These are phyloP conservation scores for Solanum appendiculatum DNA, from an alignment of 257 asterid genomes.

Conservation along the genomic window DNA sequence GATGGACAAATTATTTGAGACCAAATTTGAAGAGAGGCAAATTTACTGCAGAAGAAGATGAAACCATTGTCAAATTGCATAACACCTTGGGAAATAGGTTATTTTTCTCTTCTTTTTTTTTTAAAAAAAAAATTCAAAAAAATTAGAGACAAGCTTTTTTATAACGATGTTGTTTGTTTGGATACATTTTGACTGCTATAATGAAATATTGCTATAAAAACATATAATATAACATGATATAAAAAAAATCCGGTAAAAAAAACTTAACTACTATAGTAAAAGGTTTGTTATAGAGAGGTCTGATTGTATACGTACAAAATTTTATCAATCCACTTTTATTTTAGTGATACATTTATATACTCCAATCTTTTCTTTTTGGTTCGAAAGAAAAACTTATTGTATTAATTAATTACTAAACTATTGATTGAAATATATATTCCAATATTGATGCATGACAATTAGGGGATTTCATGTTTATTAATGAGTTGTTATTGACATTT, in stretches of 20 bases:
- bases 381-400: not conserved
- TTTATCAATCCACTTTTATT: not conserved
- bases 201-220: not conserved
- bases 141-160: not conserved
- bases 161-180: not conserved
- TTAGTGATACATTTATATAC: too few species aligned
- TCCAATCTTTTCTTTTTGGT: not conserved
- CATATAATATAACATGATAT: not conserved
- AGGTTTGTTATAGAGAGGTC: not conserved
- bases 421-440: not conserved
- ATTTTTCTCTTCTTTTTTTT: too few species aligned
- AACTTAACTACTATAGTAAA: not conserved
- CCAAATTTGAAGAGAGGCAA: conserved; percentile 57
- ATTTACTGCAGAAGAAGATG: conserved; percentile 42
- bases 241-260: not conserved
- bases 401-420: not conserved
- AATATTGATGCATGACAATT: not conserved
- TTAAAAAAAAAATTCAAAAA: not conserved
- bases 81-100: conserved; percentile 61
- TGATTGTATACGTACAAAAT: not conserved
- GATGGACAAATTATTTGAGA: conserved; percentile 64
- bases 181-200: not conserved
- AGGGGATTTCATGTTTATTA: not conserved
- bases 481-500: not conserved
- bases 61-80: conserved; percentile 43